Evolutionary conservation across 108 stramenopile species (phyloP).

Genomic region (Stephanodiscus minutulus): DNA sequence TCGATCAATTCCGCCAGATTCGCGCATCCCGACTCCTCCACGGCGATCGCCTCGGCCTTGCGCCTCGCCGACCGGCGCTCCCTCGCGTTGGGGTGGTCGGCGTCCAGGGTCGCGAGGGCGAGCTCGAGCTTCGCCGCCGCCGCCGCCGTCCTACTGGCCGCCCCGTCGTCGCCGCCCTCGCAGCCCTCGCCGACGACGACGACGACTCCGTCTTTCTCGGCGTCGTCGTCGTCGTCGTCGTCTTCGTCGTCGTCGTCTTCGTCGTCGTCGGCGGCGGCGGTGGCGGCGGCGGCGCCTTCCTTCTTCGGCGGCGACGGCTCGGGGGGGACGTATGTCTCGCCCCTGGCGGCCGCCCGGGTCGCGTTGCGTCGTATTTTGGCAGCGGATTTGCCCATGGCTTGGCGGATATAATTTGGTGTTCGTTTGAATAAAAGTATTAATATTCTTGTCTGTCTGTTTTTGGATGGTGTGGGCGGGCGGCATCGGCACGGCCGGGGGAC

Average conservation of each 20-base stretch:
- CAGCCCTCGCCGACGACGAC: conserved; percentile 15
- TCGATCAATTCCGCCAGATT: conserved; percentile 41
- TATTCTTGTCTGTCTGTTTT: too few species aligned
- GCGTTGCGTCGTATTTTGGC: conserved; percentile 80
- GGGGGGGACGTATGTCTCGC: conserved; percentile 60
- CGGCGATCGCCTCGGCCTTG: conserved; percentile 74
- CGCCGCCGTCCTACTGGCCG: too few species aligned
- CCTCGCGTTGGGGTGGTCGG: conserved; percentile 58
- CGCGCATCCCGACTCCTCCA: conserved; percentile 58
- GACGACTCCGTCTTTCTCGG: neutral
- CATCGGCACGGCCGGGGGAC: too few species aligned
- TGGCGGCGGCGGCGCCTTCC: neutral
- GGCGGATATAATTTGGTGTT: too few species aligned
- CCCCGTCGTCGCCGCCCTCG: conserved; percentile 27
- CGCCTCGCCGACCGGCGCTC: conserved; percentile 77
- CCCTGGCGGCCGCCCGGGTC: conserved; percentile 70
- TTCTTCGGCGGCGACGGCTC: conserved; percentile 5
- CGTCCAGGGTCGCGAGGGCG: conserved; percentile 52
- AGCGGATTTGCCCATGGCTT: conserved; percentile 58
- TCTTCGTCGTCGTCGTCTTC: conserved; percentile 13
- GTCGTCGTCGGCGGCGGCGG: neutral
- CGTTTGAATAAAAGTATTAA: too few species aligned
- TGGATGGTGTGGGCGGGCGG: too few species aligned
- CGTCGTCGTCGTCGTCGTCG: neutral
- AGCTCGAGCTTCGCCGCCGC: conserved; percentile 45